These are phyloP conservation scores for Diaporthe aspalathi DNA, from an alignment of 2,329 filamentous ascomycete species.

Conservation along the genomic window DNA sequence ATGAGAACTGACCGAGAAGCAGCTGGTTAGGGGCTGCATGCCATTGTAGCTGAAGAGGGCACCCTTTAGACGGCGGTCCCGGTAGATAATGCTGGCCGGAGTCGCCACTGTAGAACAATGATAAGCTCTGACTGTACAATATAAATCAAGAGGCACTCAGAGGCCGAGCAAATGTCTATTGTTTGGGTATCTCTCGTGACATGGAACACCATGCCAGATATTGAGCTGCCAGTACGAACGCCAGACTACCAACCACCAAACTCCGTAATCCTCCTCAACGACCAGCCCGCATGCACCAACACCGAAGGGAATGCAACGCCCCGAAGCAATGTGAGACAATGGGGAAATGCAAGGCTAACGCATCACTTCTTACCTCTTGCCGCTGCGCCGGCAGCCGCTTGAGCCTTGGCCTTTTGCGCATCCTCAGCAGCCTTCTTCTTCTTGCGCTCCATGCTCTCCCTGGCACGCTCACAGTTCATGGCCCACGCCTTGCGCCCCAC, in stretches of 20 bases:
- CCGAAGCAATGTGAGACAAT: background rate
- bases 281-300: background rate
- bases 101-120: background rate
- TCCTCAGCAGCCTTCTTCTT: background rate
- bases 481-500: conserved; percentile 47
- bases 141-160: background rate
- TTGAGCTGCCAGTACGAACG: background rate
- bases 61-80: background rate
- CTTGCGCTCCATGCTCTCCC: conserved; percentile 33
- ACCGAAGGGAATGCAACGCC: background rate
- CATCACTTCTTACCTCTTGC: background rate
- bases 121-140: background rate
- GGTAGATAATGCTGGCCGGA: background rate
- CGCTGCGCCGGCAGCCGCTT: background rate
- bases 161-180: background rate
- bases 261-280: background rate
- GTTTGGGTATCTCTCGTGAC: background rate
- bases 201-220: background rate
- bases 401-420: background rate
- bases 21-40: background rate
- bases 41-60: background rate
- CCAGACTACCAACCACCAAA: background rate
- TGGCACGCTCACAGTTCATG: conserved; percentile 37
- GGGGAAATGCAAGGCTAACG: background rate
- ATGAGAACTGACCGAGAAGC: background rate